Evolutionary conservation across 2,329 filamentous ascomycete genomes (phyloP), one percentile per base, ranked within the genome.

Genomic region (Trichophyton schoenleinii): DNA sequence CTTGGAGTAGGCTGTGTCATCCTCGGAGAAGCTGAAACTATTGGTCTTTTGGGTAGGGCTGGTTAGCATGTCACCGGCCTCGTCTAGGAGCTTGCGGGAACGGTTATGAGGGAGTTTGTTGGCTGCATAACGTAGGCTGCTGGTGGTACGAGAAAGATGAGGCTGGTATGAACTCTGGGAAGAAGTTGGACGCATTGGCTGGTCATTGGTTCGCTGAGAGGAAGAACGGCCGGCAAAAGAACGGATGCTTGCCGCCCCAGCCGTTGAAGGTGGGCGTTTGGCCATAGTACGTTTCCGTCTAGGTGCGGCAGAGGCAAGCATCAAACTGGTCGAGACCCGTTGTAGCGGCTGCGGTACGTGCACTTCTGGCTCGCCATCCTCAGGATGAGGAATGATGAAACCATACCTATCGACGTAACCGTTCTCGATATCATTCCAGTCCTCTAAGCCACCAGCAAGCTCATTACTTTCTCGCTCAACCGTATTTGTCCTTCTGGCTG

Each of bases 1-100:
- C 48, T 75, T 76, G n/a, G 78, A 77, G 25, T 74, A 72, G 42
- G 74, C 74, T 20, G 78, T 75, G 31, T 78, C 78, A 61, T 81
- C 75, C 63, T 78, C 73, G 58, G 74, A 65, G 59, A 78, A 74
- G 7, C 70, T 70, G 28, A 58, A 42, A 31, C 81, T 73, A 49
- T 78, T 77, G 25, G 75, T 74, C 15, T 81, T 70, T 2, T 80
- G 78, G 3, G 77, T 77, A 1, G 83, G 84, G 1, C 83, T 70
- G 18, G 81, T 85, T 58, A 87, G 79, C 84, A 87, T 87, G 67
- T 86, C 82, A 61, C 78, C 79, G 3, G 84, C 84, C 67, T 84
- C 82, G 38, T 66, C 64, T 42, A 64, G 41, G 38, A 66, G 58
- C 38, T 63, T 66, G 20, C 80, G 78, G 62, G 81, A 78, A 64